A percentile compares a stretch with the other conserved stretches of the same genome.
These are phyloP conservation scores for Diaporthe ampelina DNA, from an alignment of 2,329 filamentous ascomycete genomes.

Conservation along the genomic window DNA sequence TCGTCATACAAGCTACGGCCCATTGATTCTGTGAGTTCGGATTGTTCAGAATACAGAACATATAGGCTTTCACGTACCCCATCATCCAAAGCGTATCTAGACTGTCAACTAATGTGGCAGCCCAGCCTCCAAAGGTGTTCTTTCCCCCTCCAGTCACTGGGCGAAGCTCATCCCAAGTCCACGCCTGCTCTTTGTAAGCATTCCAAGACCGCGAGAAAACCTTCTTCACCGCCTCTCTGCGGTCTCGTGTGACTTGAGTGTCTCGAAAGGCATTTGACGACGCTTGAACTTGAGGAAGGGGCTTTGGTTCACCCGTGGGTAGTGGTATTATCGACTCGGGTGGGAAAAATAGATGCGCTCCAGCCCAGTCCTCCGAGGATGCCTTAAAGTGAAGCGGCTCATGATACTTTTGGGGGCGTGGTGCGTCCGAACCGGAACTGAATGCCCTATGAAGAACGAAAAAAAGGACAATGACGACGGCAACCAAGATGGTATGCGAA, in stretches of 20 bases:
- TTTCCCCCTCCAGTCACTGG: slow-evolving; percentile 62
- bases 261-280: neutral
- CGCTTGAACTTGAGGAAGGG: neutral
- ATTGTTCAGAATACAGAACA: neutral
- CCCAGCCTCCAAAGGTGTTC: slow-evolving; percentile 67
- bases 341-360: neutral
- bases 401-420: neutral
- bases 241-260: neutral
- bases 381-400: neutral
- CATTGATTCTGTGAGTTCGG: rapidly evolving
- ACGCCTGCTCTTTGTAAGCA: slow-evolving; percentile 66
- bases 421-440: neutral
- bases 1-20: slow-evolving; percentile 59
- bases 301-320: neutral
- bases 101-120: slow-evolving; percentile 71
- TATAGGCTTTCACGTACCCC: slow-evolving; percentile 52
- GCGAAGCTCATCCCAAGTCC: slow-evolving; percentile 65
- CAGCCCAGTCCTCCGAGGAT: slow-evolving; percentile 2
- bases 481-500: neutral
- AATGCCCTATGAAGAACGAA: neutral
- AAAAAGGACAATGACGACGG: neutral
- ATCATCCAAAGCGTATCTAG: slow-evolving; percentile 75
- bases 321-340: neutral
- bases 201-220: slow-evolving; percentile 62
- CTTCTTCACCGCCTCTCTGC: slow-evolving; percentile 53